Evolutionary conservation across 2,329 filamentous ascomycete genomes (phyloP).

Genomic region (Pyrenochaeta sp.): DNA sequence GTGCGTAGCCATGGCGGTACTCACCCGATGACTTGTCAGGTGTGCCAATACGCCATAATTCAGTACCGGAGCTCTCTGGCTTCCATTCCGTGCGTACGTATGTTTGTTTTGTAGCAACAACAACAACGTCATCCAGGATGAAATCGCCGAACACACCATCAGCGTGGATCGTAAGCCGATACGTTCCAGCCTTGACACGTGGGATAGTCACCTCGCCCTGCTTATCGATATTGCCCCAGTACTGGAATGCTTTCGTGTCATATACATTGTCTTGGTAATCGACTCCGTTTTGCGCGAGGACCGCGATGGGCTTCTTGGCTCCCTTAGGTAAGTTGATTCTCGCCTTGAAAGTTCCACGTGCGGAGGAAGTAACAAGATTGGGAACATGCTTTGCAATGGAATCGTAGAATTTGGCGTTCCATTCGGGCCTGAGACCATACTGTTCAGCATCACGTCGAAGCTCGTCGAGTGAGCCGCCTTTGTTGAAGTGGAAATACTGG

Average conservation of each 20-base stretch:
- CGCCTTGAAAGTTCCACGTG: conserved; percentile 61
- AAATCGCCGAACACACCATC: conserved; percentile 69
- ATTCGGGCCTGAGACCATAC: conserved; percentile 59
- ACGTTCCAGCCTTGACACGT: conserved; percentile 65
- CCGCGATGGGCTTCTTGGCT: conserved; percentile 61
- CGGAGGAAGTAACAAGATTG: conserved; percentile 64
- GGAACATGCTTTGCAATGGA: conserved; percentile 66
- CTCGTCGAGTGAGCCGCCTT: conserved; percentile 54
- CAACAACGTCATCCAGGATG: conserved; percentile 59
- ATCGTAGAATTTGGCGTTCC: conserved; percentile 70
- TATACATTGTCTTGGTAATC: conserved; percentile 68
- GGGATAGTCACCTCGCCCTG: conserved; percentile 61
- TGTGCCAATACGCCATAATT: conserved; percentile 69
- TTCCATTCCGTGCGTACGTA: conserved; percentile 55
- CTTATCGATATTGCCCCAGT: conserved; percentile 62
- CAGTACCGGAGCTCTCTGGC: conserved; percentile 64
- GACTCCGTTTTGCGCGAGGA: conserved; percentile 61
- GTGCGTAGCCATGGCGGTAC: conserved; percentile 65
- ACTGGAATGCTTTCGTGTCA: conserved; percentile 65
- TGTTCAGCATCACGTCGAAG: conserved; percentile 64
- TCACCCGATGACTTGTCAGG: conserved; percentile 70
- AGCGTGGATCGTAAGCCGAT: conserved; percentile 69
- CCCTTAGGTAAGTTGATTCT: conserved; percentile 61
- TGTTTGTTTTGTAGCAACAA: conserved; percentile 54
- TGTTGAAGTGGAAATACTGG: conserved; percentile 70